Base-by-base conservation (phyloP, 345 rosid genomes). In the Salix udensis region DNA sequence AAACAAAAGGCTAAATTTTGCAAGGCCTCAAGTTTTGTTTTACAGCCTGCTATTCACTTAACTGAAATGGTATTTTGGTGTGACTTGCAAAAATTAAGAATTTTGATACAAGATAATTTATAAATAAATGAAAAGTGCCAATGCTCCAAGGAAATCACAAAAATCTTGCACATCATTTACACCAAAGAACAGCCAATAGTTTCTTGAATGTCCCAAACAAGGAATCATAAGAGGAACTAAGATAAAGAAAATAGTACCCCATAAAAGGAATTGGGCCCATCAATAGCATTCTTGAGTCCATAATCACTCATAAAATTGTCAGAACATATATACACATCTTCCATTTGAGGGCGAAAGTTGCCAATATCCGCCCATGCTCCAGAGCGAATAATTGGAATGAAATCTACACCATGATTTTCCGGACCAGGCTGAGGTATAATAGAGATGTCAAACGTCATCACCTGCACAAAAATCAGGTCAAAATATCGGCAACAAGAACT, bases 361-460 rank as follows among this genome's bases (percentile, higher is more conserved):
- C 98, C 98, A 34, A 86, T 79, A 76, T 91, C 95, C 73, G 92
- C 82, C 84, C 92, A 92, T 71, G 97, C 97, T 80, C 97, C 97
- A 40, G 98, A 94, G 24, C 95, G 97, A 68, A 91, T 77, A 68
- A 72, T 73, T 21, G 94, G 97, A 69, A 83, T 70, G 84, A 88
- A 94, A 65, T 83, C 87, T 37, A 82, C 31, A 26, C 67, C 85
- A 8, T 61, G 72, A 79, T 82, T 88, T 76, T 80, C 87, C 70
- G 80, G 26, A 23, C 34, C 81, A 4, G 81, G 80, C 66, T 81
- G 83, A 55, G 85, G 82, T 82, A 88, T 85, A 50, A 72, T 78
- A 42, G 88, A 76, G 64, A 87, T 55, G 76, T 85, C 88, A 24
- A 81, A 85, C 24, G 82, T 65, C 80, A 82, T 92, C 81, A 86